Base-by-base conservation (phyloP, 2,329 filamentous ascomycete genomes). In the Rasamsonia emersonii region DNA sequence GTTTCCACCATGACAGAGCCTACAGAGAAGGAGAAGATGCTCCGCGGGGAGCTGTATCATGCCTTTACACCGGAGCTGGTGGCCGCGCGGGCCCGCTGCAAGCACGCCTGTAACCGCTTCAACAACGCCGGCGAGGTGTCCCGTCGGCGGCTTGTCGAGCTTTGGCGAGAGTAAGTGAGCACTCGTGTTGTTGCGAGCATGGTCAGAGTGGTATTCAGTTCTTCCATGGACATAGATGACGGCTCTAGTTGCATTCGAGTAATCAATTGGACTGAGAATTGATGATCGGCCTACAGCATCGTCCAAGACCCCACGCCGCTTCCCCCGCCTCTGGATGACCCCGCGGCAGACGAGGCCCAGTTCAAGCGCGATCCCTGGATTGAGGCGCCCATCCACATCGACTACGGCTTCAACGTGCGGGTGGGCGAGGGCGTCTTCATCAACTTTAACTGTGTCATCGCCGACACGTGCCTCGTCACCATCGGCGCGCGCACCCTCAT, bases 401-500 rank as follows among this genome's bases (percentile, higher is more conserved):
- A 93, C 58, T 89, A 91, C 46, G 86, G 86, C 3, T 78, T 70
- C 46, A 86, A 91, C 40, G 64, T 89, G 27, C 73, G 69, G 35
- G 54, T 88, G 5, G 85, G 82, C 11, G 62, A 73, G 26, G 75
- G 77, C 33, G 82, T 83, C 9, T 91, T 78, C 48, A 70, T 93
- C 53, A 93, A 82, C 59, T 77, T 71, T 52, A 79, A 85, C 56
- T 79, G 74, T 45, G 78, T 76, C 4, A 82, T 86, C 51, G 63
- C 93, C 18, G 86, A 93, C 52, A 88, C 82, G 1, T 82, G 78
- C 53, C 58, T 67, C 17, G 81, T 93, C 35, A 77, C 69, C 1
- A 75, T 94, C 29, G 86, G 86, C 1, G 72, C 77, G 4, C 75
- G 86, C 32, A 89, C 83, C 1, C 62, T 94, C 16, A 64, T 91